Percentiles rank a stretch among this genome's conserved stretches.
These are phyloP conservation scores for Alisma plantagoaquatica DNA, from an alignment of 106 monocot genomes.

Conservation along the genomic window DNA sequence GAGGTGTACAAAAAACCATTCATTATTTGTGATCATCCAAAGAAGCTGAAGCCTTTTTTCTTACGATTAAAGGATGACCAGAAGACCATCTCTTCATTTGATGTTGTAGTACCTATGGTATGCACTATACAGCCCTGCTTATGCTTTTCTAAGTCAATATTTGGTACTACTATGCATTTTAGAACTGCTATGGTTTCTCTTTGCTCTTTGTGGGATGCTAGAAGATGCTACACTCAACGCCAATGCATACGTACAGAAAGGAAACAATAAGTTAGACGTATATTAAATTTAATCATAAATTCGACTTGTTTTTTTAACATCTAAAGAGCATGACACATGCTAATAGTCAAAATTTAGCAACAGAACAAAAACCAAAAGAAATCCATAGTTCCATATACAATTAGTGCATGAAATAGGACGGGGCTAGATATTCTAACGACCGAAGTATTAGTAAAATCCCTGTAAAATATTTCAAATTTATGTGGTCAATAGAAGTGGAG, in stretches of 20 bases:
- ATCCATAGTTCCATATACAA: too few species aligned
- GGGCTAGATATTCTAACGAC: too few species aligned
- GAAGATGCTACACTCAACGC: not conserved
- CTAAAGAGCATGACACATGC: too few species aligned
- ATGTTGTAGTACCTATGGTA: conserved; percentile 33
- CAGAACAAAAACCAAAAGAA: too few species aligned
- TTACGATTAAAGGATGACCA: conserved; percentile 31
- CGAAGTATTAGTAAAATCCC: too few species aligned
- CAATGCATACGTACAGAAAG: not conserved
- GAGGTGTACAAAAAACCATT: conserved; percentile 29
- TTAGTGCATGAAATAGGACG: too few species aligned
- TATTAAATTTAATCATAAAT: not conserved
- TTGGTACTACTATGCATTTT: not conserved
- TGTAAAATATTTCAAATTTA: too few species aligned
- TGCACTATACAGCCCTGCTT: not conserved
- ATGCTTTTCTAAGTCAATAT: not conserved
- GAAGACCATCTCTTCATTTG: conserved; percentile 24
- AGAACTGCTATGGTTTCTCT: not conserved
- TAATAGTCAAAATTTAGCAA: too few species aligned
- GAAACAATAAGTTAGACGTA: not conserved
- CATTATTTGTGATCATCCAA: conserved; percentile 29
- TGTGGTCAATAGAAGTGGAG: too few species aligned
- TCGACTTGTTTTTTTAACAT: not conserved
- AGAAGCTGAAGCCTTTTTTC: conserved; percentile 28
- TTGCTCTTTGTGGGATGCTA: not conserved